These are phyloP conservation scores for Fusarium scirpi DNA, from an alignment of 2,329 filamentous ascomycete genomes.

Conservation along the genomic window DNA sequence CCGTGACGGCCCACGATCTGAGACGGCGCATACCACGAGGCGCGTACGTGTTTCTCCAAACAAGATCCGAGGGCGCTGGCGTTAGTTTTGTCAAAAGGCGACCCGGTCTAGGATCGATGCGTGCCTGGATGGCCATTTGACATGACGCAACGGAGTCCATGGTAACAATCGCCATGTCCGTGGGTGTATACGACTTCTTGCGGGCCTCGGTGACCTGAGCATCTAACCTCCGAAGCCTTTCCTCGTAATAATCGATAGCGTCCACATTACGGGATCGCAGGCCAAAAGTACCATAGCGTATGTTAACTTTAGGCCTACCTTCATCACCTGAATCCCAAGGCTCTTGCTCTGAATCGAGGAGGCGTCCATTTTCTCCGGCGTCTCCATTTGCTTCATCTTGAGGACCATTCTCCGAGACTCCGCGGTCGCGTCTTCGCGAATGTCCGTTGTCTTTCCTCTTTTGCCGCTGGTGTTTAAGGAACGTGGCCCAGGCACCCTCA, in stretches of 20 bases:
- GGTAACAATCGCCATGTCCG: slow-evolving; percentile 91
- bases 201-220: slow-evolving; percentile 78
- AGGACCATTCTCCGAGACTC: slow-evolving; percentile 27
- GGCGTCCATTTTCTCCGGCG: slow-evolving; percentile 68
- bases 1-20: slow-evolving; percentile 85
- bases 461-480: slow-evolving; percentile 54
- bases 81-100: slow-evolving; percentile 87
- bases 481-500: slow-evolving; percentile 85
- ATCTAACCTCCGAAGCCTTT: slow-evolving; percentile 83
- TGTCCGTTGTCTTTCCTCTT: slow-evolving; percentile 14
- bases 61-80: slow-evolving; percentile 89
- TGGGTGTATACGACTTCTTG: slow-evolving; percentile 80
- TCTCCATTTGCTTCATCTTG: slow-evolving; percentile 54
- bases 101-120: slow-evolving; percentile 89
- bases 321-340: slow-evolving; percentile 55
- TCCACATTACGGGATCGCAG: slow-evolving; percentile 81
- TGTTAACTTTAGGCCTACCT: slow-evolving; percentile 73
- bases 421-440: slow-evolving; percentile 12
- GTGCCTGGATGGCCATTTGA: slow-evolving; percentile 96
- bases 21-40: slow-evolving; percentile 78
- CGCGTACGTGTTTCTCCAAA: slow-evolving; percentile 94
- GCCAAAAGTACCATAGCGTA: slow-evolving; percentile 83
- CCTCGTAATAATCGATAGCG: slow-evolving; percentile 94
- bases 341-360: slow-evolving; percentile 64
- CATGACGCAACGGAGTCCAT: slow-evolving; percentile 94